Evolutionary conservation across 331 rosid genomes (phyloP), one percentile per base, ranked within the genome.

Genomic region (Malus hybrid): DNA sequence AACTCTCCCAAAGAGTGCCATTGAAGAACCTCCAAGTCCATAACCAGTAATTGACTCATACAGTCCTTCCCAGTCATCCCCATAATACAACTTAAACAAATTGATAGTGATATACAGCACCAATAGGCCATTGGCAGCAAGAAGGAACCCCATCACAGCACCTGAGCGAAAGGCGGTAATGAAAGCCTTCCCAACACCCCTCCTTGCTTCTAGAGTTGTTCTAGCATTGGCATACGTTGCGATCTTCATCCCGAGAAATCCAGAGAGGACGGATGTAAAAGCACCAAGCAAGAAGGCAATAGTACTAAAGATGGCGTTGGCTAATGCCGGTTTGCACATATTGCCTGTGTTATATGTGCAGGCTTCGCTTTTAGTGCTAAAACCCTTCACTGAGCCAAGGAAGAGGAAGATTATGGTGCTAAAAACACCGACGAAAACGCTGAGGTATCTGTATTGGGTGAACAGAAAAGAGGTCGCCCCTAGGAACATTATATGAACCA

Each of bases 1-100:
- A 78, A 90, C 89, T 80, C 96, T 86, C 75, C 90, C 93, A 48
- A 88, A 88, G 73, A 90, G 87, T 10, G 96, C 91, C 96, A 90
- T 90, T 46, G 96, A 90, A 34, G 87, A 90, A n/a, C 96, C 92
- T 75, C 92, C 89, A 48, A 90, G 90, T 19, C 96, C 90, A 64
- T 88, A 88, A 62, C 91, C 93, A 3, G 93, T 90, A 58, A 88
- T 88, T 16, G 91, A 88, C 67, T 90, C 91, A 20, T 88, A 90
- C 1, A 90, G 78, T 68, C 93, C 96, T 63, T 88, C 91, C 96
- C 96, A 90, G 75, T 88, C 96, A 70, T 90, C 93, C 33, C 91
- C 91, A 75, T 88, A 90, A 79, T 90, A 90, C 57, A 90, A 72
- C 87, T 82, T 88, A 73, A 90, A 88, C 66, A 90, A 73, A 72